Conservation (phyloP, 2,329 filamentous ascomycete genomes). For the Aaosphaeria arxii region DNA sequence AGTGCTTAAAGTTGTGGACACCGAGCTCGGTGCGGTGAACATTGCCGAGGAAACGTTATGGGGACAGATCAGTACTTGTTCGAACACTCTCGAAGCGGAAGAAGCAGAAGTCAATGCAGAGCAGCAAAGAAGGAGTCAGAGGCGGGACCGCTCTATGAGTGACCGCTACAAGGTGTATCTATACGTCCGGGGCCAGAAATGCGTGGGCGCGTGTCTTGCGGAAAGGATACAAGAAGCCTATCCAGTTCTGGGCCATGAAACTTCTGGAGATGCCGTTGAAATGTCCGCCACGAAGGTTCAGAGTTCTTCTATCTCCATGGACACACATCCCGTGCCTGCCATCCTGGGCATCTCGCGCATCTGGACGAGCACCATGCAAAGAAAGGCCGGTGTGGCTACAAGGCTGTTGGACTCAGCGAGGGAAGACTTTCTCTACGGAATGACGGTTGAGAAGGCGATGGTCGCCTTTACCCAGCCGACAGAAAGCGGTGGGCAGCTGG, state of each 20-base stretch:
- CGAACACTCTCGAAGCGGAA: slow-evolving; percentile 14
- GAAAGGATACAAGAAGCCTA: slow-evolving; percentile 60
- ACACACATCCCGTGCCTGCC: slow-evolving; percentile 43
- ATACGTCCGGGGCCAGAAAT: slow-evolving; percentile 60
- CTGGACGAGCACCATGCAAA: slow-evolving; percentile 59
- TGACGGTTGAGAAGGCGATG: slow-evolving; percentile 53
- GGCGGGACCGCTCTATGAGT: slow-evolving; percentile 17
- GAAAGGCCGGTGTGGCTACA: slow-evolving; percentile 57
- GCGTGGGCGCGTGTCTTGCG: slow-evolving; percentile 59
- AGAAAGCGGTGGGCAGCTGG: slow-evolving; percentile 56
- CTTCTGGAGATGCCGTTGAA: slow-evolving; percentile 8
- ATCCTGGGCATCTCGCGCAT: slow-evolving; percentile 63
- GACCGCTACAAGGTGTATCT: slow-evolving; percentile 60
- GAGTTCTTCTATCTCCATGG: slow-evolving; percentile 42
- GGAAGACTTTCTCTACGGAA: slow-evolving; percentile 54
- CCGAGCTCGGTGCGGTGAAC: slow-evolving; percentile 59
- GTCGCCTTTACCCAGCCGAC: slow-evolving; percentile 68
- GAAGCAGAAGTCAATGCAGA: background rate
- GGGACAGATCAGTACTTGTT: slow-evolving; percentile 41
- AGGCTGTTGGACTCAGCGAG: slow-evolving; percentile 56
- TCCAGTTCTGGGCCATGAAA: slow-evolving; percentile 41
- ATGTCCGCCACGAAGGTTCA: slow-evolving; percentile 13
- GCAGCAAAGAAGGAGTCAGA: background rate
- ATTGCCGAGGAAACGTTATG: slow-evolving; percentile 58
- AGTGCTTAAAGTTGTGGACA: slow-evolving; percentile 59